Evolutionary conservation across 352 stramenopile genomes (phyloP), one percentile per base, ranked within the genome.

Genomic region (Elongisporangium prolatum): DNA sequence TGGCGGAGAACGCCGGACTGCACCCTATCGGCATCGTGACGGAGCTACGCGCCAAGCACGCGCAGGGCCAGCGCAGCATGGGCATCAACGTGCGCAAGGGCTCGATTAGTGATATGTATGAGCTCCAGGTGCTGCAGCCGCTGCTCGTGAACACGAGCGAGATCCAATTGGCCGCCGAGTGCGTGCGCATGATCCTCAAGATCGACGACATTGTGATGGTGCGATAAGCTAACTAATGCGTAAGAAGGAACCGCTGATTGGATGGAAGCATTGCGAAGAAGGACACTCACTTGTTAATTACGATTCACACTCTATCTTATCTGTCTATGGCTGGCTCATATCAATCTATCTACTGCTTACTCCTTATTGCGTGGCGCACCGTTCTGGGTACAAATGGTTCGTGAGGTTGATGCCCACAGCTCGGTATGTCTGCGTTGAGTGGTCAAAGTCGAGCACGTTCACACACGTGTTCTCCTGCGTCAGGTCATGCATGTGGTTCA

Each of bases 181-280:
- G 96, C 67, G 96, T 99, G 53, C 89, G 91, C 69, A 99, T 99
- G 97, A 99, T 99, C 71, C 93, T 99, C 80, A 99, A 99, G 95
- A 98, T 99, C 73, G 97, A 99, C 71, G 97, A 99, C 86, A 96
- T 99, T 56, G 96, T 99, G 56, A 97, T 98, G 71, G 95, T 98
- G 53, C 74, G 86, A 76, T 95, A 95, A 91, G 74, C 63, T 67
- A 59, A 47, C 60, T 44, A 44, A n/a, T 44, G 34, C 34, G 34
- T 44, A 44, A 17, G 37, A 13, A 49, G 6, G 1, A 3, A 16
- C 25, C 17, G 50, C 14, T 10, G 24, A 37, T 37, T 6, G 21
- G 21, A 37, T 44, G n/a, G 38, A 40, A 44, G 18, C 4, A 9
- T 1, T 17, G 48, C 48, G 18, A n/a, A 52, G 17, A 9, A 21